Conservation (phyloP, 1,284 basidiomycete species). For the Apiotrichum siamense region DNA sequence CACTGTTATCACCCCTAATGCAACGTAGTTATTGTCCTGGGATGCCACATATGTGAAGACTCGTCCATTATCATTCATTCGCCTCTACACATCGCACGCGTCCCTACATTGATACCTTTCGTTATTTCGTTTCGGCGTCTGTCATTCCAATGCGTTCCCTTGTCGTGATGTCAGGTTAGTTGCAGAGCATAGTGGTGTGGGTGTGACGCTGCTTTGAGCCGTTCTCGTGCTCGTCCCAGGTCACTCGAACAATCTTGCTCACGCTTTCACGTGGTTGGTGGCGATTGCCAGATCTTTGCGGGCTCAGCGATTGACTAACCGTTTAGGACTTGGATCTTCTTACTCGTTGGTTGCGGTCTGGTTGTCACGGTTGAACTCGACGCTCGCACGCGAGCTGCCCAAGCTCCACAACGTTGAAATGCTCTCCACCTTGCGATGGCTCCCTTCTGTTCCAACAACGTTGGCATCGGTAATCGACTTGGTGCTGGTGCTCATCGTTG, state of each 20-base stretch:
- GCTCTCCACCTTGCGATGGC: slow-evolving; percentile 11
- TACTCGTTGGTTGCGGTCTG: not conserved
- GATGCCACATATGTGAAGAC: no score
- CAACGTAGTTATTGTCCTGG: no score
- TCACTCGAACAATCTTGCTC: not conserved
- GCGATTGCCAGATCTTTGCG: not conserved
- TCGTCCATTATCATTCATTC: no score
- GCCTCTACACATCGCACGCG: no score
- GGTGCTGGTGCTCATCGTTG: slow-evolving; percentile 4
- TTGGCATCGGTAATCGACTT: not conserved
- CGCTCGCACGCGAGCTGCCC: slow-evolving; percentile 3
- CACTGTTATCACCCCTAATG: no score
- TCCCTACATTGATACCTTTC: not conserved
- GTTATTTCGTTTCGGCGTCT: not conserved
- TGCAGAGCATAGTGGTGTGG: no score
- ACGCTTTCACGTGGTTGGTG: not conserved
- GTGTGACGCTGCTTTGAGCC: not conserved
- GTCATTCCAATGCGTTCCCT: not conserved
- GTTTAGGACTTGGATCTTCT: not conserved
- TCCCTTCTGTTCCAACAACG: not conserved
- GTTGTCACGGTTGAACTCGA: not conserved
- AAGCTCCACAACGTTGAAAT: slow-evolving; percentile 25
- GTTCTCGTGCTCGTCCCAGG: not conserved
- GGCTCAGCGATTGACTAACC: not conserved
- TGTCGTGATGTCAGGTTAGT: no score